phyloP scores from a whole-genome alignment of 2,329 filamentous ascomycete genomes.

The Verticillium zaregamsianum region DNA sequence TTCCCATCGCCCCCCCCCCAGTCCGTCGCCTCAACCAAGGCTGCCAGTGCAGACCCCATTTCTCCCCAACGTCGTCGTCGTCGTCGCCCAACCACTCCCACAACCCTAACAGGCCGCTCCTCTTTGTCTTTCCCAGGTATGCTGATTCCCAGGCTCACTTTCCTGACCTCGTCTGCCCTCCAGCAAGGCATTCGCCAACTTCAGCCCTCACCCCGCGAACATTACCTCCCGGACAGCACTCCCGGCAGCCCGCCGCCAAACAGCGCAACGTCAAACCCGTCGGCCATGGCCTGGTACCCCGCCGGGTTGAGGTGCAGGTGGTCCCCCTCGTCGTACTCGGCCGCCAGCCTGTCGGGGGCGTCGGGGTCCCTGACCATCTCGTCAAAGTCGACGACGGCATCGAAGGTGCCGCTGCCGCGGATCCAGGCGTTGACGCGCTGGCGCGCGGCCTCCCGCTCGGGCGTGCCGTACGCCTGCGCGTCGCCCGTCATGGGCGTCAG shows the following conservation, averaged over 20 bases:
- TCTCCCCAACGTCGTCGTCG: background rate
- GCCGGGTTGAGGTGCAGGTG: slow-evolving; percentile 53
- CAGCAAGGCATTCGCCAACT: too few relatives aligned
- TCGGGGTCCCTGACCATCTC: slow-evolving; percentile 43
- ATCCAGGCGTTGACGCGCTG: slow-evolving; percentile 57
- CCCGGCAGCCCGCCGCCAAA: slow-evolving; percentile 28
- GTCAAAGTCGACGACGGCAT: slow-evolving; percentile 61
- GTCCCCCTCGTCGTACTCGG: slow-evolving; percentile 51
- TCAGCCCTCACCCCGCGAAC: background rate
- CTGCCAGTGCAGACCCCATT: background rate
- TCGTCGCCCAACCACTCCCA: background rate
- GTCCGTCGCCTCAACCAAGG: too few relatives aligned
- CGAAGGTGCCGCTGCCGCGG: slow-evolving; percentile 42
- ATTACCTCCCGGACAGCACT: background rate
- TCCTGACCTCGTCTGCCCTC: too few relatives aligned
- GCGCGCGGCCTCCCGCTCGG: slow-evolving; percentile 48
- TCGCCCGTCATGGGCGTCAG: slow-evolving; percentile 40
- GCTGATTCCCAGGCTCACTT: too few relatives aligned
- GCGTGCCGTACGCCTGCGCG: slow-evolving; percentile 44
- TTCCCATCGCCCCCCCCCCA: too few relatives aligned
- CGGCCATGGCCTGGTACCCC: slow-evolving; percentile 53
- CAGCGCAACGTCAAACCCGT: slow-evolving; percentile 46
- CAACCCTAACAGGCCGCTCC: background rate
- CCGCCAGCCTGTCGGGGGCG: slow-evolving; percentile 34
- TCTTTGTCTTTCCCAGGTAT: background rate